phyloP scores from a whole-genome alignment of 768 basidiomycete species.

The Coprinopsis sp. region DNA sequence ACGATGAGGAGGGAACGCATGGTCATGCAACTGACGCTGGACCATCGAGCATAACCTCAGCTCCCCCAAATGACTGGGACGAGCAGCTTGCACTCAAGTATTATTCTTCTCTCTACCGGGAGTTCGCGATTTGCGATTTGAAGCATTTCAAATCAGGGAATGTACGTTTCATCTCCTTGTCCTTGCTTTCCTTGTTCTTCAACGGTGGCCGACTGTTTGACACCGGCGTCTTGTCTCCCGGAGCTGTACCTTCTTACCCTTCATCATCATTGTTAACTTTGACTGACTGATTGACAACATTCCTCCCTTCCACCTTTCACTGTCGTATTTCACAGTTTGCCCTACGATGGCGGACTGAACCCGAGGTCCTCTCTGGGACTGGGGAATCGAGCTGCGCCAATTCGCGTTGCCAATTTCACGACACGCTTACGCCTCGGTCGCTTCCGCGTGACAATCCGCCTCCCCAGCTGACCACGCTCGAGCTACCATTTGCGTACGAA shows the following conservation, averaged over 20 bases:
- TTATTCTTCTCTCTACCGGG: conserved; percentile 83
- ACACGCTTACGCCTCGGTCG: too few relatives aligned
- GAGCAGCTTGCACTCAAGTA: conserved; percentile 86
- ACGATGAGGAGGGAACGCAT: conserved; percentile 45
- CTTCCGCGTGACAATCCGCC: conserved; percentile 26
- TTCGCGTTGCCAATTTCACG: conserved; percentile 74
- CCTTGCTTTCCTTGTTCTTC: conserved; percentile 1
- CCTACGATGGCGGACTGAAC: conserved; percentile 90
- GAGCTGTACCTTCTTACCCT: background rate
- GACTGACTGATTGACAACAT: too few relatives aligned
- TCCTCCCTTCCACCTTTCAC: background rate
- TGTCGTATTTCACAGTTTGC: conserved; percentile 53
- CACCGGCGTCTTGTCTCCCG: too few relatives aligned
- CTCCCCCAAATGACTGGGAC: conserved; percentile 52
- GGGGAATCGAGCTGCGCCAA: conserved; percentile 90
- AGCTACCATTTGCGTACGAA: conserved; percentile 85
- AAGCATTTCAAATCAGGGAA: conserved; percentile 95
- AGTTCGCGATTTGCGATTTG: conserved; percentile 88
- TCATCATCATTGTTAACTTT: too few relatives aligned
- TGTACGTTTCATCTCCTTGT: conserved; percentile 37
- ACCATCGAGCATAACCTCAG: background rate
- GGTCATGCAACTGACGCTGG: background rate
- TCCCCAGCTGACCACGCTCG: conserved; percentile 62
- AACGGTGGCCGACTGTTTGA: too few relatives aligned
- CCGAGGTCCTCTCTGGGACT: conserved; percentile 79